Evolutionary conservation across 768 basidiomycete species (phyloP), one percentile per base, ranked within the genome.

Genomic region (Auricularia cornea): DNA sequence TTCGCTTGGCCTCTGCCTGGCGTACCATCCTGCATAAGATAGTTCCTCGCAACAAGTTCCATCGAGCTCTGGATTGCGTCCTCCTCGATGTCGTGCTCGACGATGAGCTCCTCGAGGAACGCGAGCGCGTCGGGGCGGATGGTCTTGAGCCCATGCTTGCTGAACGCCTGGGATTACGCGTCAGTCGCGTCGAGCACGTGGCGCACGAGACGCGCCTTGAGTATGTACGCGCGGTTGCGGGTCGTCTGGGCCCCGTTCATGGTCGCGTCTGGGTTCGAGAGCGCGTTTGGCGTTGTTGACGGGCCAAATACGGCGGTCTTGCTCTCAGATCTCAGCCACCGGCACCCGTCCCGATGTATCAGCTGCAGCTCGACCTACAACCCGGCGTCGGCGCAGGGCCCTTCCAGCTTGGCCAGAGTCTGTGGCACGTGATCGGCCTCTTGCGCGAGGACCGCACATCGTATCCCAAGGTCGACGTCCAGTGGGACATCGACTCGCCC

Each of bases 21-120:
- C 77, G 48, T 66, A 86, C 92, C 92, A 78, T 94, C 92, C 73
- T 94, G 92, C 68, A 87, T 90, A 68, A 92, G 92, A 68, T 94
- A 94, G 68, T 92, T 91, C 66, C 89, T 85, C 8, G 91, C 91
- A 31, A 94, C 80, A 52, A 85, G 83, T 68, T 94, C 92, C 14
- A 94, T 75, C 52, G 90, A 89, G 44, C 79, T 79, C 65, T 92
- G 90, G 20, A 89, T 77, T 54, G 90, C 87, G 31, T 84, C 71
- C 81, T 87, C 84, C 3, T 78, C 71, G 56, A 94, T 88, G 59
- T 88, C 86, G 72, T 93, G 87, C 64, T 80, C 75, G 56, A 85
- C 82, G 20, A 93, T 75, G 40, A 94, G 83, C 14, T 82, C 79
- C 69, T 93, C 90, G 18, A 94, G 72, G 66, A 89, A 83, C 44